Evolutionary conservation across 108 stramenopile species (phyloP), one percentile per base, ranked within the genome.

Genomic region (Fistulifera pelliculosa): DNA sequence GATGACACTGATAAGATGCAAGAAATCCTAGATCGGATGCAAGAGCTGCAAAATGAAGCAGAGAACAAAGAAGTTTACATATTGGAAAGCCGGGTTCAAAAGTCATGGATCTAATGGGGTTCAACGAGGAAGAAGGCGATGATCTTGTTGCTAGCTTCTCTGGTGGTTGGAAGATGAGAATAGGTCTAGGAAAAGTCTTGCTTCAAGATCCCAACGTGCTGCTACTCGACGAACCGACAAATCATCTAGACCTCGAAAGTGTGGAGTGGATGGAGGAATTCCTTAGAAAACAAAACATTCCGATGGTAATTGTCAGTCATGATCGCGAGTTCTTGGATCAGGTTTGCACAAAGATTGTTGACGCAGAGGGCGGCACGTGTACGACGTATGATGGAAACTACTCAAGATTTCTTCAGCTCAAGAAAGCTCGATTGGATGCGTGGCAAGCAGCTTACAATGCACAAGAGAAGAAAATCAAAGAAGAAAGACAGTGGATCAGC

Each of bases 301-400:
- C 97, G 22, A 96, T 98, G 94, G 76, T 96, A 26, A 95, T 98
- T 59, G 97, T 98, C 7, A 93, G 89, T 57, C 97, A 98, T 65
- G 97, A 98, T 85, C 86, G 97, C 56, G 97, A 96, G 70, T 98
- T 98, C 66, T 76, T 98, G 50, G 97, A 98, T 75, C 93, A 92
- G 61, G 95, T 94, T 15, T 94, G 95, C 75, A 90, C 85, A 44
- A 93, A 91, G 63, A 97, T 96, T 55, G 94, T 97, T 1, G 94
- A 97, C 55, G 84, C 85, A 1, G 94, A 96, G 38, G 90, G 87
- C n/a, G 95, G 94, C 22, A 61, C 91, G 22, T 87, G 93, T 26
- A 85, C 83, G 6, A 75, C 87, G 41, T 97, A 96, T 60, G 78
- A 90, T 19, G 94, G 97, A 7, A 96, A 98, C 67, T 98, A 98